Percentiles rank a stretch among this genome's conserved stretches.
These are phyloP conservation scores for Yarrowia yakushimensis DNA, from an alignment of 805 yeast species.

Conservation along the genomic window DNA sequence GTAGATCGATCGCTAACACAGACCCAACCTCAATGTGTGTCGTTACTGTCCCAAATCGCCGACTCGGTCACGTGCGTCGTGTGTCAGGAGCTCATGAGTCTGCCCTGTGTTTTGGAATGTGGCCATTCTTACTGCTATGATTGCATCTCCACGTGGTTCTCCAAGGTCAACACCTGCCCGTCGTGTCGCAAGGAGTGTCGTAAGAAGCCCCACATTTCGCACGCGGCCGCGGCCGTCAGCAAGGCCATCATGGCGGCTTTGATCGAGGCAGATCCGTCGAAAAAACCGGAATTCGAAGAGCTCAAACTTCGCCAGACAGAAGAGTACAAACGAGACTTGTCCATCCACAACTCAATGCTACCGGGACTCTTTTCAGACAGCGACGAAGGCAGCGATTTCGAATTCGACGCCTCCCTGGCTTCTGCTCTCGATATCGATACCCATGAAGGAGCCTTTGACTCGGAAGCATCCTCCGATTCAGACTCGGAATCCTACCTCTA, in stretches of 20 bases:
- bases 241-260: not conserved
- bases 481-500: not conserved
- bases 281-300: not conserved
- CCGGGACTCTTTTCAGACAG: slow-evolving; percentile 9
- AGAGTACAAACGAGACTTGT: not conserved
- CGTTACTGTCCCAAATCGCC: slow-evolving; percentile 28
- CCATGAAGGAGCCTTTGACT: not conserved
- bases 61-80: slow-evolving; percentile 45
- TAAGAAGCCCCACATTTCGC: not conserved
- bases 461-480: not conserved
- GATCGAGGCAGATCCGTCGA: not conserved
- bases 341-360: not conserved
- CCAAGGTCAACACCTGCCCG: slow-evolving; percentile 31
- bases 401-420: not conserved
- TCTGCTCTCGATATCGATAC: not conserved
- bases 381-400: not conserved
- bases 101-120: slow-evolving; percentile 54
- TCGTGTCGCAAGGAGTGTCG: slow-evolving; percentile 28
- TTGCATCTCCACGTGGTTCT: slow-evolving; percentile 35
- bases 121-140: slow-evolving; percentile 68
- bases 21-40: not conserved
- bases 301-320: not conserved
- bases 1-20: no score
- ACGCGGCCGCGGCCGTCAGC: not conserved
- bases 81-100: slow-evolving; percentile 59